Conservation (phyloP, 257 asterid species). For the Solanum microdontum region DNA sequence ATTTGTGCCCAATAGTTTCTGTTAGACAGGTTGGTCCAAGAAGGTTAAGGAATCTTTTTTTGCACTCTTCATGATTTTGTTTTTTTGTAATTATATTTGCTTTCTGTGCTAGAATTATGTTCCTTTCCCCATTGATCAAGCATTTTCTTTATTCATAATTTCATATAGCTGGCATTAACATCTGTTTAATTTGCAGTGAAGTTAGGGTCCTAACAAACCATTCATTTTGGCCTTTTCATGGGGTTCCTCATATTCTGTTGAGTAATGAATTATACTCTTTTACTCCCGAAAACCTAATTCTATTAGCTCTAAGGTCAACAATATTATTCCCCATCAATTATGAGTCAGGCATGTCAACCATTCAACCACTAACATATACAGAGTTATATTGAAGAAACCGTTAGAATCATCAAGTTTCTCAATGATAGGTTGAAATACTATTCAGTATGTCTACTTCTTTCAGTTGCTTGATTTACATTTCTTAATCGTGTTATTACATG, state of each 20-base stretch:
- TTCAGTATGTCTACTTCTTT: not conserved
- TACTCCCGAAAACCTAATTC: not conserved
- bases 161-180: not conserved
- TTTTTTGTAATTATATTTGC: not conserved
- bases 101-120: not conserved
- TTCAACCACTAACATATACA: not conserved
- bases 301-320: not conserved
- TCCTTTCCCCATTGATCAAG: not conserved
- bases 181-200: not conserved
- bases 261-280: not conserved
- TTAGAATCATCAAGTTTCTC: not conserved
- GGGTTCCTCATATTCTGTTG: not conserved
- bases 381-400: not conserved
- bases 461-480: not conserved
- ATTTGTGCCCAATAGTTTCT: constrained; percentile 71
- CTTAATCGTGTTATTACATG: not conserved
- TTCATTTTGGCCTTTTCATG: not conserved
- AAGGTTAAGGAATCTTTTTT: not conserved
- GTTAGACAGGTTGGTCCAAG: constrained; percentile 43
- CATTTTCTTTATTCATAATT: not conserved
- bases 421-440: not conserved
- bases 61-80: not conserved
- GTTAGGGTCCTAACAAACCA: not conserved
- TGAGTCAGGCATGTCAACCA: not conserved
- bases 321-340: not conserved